Evolutionary conservation across 2,329 filamentous ascomycete species (phyloP), one percentile per base, ranked within the genome.

Genomic region (Graphiopsis chlorocephala): DNA sequence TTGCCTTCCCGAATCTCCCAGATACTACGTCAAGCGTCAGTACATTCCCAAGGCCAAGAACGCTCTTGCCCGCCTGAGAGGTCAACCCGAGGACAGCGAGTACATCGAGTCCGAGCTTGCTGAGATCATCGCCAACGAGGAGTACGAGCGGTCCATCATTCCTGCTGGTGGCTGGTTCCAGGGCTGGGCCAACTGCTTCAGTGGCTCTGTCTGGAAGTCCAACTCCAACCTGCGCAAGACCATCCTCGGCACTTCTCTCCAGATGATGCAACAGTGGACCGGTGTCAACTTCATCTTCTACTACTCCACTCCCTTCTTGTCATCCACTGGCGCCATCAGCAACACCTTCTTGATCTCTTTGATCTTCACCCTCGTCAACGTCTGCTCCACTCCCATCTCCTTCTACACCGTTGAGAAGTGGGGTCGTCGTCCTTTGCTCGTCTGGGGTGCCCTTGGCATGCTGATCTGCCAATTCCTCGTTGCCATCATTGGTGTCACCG

Each of bases 211-310:
- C 67, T 83, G 78, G 74, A 77, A 81, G 65, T 72, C 71, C 62
- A 83, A 81, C 75, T 84, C 82, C 68, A 82, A 83, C 69, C 68
- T 82, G 20, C 80, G 81, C 69, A 79, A 79, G 64, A 80, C 80
- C 53, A 74, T 81, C 45, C 78, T 83, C 57, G 81, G 80, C 59
- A 79, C 80, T 61, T 77, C 77, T 28, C 72, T 83, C 20, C 80
- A 83, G 71, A 82, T 82, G 79, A 81, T 83, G 78, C 80, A 82
- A 68, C 81, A 82, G 72, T 81, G 86, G 86, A 93, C 91, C 28
- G 91, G 92, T 83, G 90, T 96, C 80, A 96, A 96, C 85, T 96
- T 94, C 80, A 91, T 95, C 83, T 95, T 93, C 83, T 78, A 78
- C 69, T 82, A 79, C 82, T 92, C 90, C 38, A 93, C 91, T 35